Conservation (phyloP, 148 eudicot species). For the Camellia granthamiana region DNA sequence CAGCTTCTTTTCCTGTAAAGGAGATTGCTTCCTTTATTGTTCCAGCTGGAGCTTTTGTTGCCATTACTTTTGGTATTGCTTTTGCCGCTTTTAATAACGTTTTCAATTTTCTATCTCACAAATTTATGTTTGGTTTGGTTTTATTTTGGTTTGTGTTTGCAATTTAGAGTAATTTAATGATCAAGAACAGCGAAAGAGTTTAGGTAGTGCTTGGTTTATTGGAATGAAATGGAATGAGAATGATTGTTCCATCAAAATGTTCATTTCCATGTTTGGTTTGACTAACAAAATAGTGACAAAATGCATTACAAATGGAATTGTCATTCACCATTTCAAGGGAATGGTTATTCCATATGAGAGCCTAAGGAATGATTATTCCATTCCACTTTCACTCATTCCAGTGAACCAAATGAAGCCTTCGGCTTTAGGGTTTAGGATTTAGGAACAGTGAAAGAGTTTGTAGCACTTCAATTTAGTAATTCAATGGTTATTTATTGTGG, state of each 20-base stretch:
- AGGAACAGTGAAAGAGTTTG: too few relatives aligned
- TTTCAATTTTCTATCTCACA: background rate
- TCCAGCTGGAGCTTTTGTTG: slow-evolving; percentile 64
- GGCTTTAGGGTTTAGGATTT: background rate
- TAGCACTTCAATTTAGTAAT: too few relatives aligned
- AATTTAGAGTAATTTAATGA: background rate
- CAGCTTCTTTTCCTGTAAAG: slow-evolving; percentile 33
- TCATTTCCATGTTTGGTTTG: too few relatives aligned
- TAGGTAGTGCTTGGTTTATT: background rate
- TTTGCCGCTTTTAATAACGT: background rate
- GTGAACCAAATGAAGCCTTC: background rate
- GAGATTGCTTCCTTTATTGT: slow-evolving; percentile 50
- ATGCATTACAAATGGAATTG: too few relatives aligned
- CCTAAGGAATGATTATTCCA: background rate
- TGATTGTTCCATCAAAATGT: too few relatives aligned
- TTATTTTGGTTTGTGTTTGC: background rate
- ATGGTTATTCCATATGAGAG: too few relatives aligned
- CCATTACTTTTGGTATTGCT: slow-evolving; percentile 56
- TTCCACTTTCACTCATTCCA: background rate
- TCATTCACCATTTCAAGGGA: too few relatives aligned
- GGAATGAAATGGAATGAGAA: too few relatives aligned
- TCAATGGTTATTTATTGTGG: too few relatives aligned
- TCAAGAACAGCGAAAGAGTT: background rate
- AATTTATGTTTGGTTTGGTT: background rate
- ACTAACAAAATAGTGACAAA: too few relatives aligned